Evolutionary conservation across 31 red algal genomes (phyloP).

Genomic region (Endocladia muricata): DNA sequence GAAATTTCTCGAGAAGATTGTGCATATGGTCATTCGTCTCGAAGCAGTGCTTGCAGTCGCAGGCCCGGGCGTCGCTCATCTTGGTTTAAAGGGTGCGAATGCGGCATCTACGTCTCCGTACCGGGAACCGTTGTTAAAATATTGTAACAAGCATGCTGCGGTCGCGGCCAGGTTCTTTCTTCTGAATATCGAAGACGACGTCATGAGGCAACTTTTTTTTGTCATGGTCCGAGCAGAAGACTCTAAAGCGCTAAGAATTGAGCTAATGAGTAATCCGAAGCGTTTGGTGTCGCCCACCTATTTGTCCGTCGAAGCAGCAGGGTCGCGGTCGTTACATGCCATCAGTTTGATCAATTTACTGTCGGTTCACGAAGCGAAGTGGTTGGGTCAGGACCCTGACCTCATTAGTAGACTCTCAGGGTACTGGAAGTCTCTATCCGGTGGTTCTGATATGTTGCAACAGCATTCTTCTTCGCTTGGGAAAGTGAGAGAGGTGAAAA

Average conservation of each 20-base stretch:
- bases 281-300: conserved; percentile 32
- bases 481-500: conserved; percentile 59
- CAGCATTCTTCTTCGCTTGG: conserved; percentile 25
- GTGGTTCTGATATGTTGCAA: conserved; percentile 4
- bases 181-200: conserved; percentile 31
- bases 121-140: conserved; percentile 86
- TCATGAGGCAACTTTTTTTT: conserved; percentile 74
- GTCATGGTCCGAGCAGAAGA: conserved; percentile 64
- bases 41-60: conserved; percentile 75
- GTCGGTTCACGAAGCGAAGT: conserved; percentile 38
- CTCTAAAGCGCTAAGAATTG: conserved; percentile 45
- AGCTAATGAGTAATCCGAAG: conserved; percentile 57
- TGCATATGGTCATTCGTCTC: conserved; percentile 77
- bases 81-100: conserved; percentile 63
- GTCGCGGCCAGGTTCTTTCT: conserved; percentile 74
- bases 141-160: conserved; percentile 75
- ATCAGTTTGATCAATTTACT: conserved; percentile 77
- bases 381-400: conserved; percentile 50
- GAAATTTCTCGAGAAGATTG: conserved; percentile 84
- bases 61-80: conserved; percentile 82
- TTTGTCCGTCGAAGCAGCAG: conserved; percentile 23
- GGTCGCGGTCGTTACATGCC: conserved; percentile 38
- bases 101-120: conserved; percentile 89
- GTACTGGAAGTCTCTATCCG: conserved; percentile 66
- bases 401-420: conserved; percentile 52